Evolutionary conservation across 2,329 filamentous ascomycete genomes (phyloP).

Genomic region (Cylindrodendrum hubeiense): DNA sequence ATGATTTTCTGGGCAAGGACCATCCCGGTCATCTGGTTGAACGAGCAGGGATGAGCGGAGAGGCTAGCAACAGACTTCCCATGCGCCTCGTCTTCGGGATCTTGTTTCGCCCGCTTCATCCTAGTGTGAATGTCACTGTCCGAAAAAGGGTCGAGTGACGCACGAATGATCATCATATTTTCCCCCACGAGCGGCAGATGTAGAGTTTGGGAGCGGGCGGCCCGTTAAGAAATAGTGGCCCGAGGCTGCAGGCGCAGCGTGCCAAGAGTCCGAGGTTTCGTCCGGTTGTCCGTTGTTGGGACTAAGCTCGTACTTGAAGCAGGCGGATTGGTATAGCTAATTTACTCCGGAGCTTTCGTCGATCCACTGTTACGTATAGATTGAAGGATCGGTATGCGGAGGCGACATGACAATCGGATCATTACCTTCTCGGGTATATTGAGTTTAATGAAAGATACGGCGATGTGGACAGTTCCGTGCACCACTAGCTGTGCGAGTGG

Average conservation of each 20-base stretch:
- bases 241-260: not conserved
- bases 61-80: too few relatives aligned
- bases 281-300: not conserved
- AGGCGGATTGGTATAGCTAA: not conserved
- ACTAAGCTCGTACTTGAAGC: not conserved
- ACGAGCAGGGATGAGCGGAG: too few relatives aligned
- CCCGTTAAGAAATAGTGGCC: not conserved
- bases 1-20: too few relatives aligned
- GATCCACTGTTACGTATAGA: not conserved
- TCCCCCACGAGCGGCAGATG: not conserved
- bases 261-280: not conserved
- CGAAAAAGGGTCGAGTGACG: not conserved
- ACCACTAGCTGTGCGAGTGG: not conserved
- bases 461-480: not conserved
- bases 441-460: not conserved
- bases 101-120: too few relatives aligned
- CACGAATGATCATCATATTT: not conserved
- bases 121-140: not conserved
- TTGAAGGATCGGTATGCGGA: not conserved
- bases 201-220: not conserved
- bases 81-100: too few relatives aligned
- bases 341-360: not conserved
- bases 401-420: not conserved
- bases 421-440: not conserved
- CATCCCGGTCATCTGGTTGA: too few relatives aligned